Evolutionary conservation across 1,284 basidiomycete genomes (phyloP).

Genomic region (Thelephora terrestris): DNA sequence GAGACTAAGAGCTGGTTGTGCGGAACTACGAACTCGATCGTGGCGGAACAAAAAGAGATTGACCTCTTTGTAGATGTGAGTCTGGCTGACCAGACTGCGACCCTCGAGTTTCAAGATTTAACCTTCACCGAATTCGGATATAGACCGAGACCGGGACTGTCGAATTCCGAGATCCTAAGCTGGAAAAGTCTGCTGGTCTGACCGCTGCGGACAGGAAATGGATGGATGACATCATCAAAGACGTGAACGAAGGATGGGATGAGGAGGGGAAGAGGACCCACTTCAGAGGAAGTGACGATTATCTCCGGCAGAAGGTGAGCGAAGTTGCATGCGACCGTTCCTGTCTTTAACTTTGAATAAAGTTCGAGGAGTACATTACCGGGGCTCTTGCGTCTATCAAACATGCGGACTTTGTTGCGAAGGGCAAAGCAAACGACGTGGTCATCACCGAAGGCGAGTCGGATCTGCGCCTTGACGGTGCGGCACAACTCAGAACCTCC

Average conservation of each 20-base stretch:
- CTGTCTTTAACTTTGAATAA: conserved; percentile 2
- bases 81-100: conserved; percentile 4
- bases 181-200: conserved; percentile 71
- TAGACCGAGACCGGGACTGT: conserved; percentile 79
- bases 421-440: conserved; percentile 52
- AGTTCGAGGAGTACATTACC: conserved; percentile 82
- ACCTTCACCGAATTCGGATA: neutral
- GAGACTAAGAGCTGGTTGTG: conserved; percentile 80
- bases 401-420: conserved; percentile 72
- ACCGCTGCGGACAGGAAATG: conserved; percentile 94
- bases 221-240: conserved; percentile 76
- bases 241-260: conserved; percentile 77
- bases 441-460: conserved; percentile 49
- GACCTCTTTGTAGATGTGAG: conserved; percentile 87
- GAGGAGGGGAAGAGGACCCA: conserved; percentile 40
- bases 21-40: conserved; percentile 93
- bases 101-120: neutral
- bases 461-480: conserved; percentile 29
- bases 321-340: conserved; percentile 10
- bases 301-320: conserved; percentile 70
- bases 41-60: conserved; percentile 87
- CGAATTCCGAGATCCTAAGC: conserved; percentile 74
- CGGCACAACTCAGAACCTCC: conserved; percentile 1
- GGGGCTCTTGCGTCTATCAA: conserved; percentile 77
- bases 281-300: conserved; percentile 91